A percentile compares a stretch with the other conserved stretches of the same genome.
Evolutionary conservation across 345 rosid species (phyloP).

Genomic region (Microcos paniculata): DNA sequence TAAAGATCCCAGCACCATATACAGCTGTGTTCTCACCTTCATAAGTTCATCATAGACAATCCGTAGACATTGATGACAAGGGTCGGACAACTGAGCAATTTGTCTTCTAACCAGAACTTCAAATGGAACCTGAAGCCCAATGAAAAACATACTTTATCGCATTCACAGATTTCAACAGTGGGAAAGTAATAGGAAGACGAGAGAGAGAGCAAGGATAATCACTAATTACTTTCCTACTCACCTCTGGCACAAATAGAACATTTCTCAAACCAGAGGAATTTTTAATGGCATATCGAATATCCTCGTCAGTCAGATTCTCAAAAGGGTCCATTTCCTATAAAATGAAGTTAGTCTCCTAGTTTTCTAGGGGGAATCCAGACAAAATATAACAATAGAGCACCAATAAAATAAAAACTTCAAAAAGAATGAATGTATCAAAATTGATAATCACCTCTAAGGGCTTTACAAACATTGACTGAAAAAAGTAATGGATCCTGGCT

Average conservation of each 20-base stretch:
- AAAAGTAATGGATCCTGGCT: conserved; percentile 62
- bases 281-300: conserved; percentile 61
- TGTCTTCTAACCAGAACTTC: conserved; percentile 67
- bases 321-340: conserved; percentile 71
- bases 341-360: background rate
- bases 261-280: conserved; percentile 62
- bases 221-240: conserved; percentile 24
- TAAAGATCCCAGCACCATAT: background rate
- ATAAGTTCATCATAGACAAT: conserved; percentile 65
- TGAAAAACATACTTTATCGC: background rate
- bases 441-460: conserved; percentile 53
- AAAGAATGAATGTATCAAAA: background rate
- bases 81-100: conserved; percentile 60
- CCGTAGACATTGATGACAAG: conserved; percentile 65
- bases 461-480: conserved; percentile 69
- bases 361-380: background rate
- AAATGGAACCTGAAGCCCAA: conserved; percentile 57
- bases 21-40: conserved; percentile 40
- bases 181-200: conserved; percentile 7
- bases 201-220: background rate
- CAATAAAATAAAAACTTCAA: background rate
- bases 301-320: conserved; percentile 59
- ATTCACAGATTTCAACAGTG: conserved; percentile 3
- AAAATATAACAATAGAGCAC: background rate
- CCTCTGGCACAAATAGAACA: conserved; percentile 70